Base-by-base conservation (phyloP, 805 yeast species). In the Saccharomycopsis sp. region DNA sequence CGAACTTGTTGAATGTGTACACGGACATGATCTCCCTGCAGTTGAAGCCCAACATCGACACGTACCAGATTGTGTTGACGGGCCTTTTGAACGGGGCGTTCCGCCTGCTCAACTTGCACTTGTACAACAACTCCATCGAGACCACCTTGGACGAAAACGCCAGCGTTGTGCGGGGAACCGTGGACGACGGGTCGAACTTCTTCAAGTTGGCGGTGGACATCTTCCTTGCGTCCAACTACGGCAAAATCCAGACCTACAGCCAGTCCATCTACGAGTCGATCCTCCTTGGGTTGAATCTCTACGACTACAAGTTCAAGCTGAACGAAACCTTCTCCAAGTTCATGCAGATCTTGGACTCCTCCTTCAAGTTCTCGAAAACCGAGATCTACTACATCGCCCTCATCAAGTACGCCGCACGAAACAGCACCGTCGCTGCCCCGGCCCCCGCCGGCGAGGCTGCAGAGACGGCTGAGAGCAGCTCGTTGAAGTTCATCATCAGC, bases 191-290 rank as follows among this genome's bases (percentile, higher is more conserved):
- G 2, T 51, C 46, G 18, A 56, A 58, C 44, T 61, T 56, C 50
- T 61, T 59, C 50, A 58, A 51, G 53, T 46, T 61, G 18, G 63
- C 59, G 5, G 23, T 61, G 3, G 63, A 61, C 24, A 58, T 61
- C 47, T 61, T 59, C 24, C 34, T 61, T 55, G 63, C 63, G 21
- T 53, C 60, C 3, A 61, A 61, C 53, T 53, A 29, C 12, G 21
- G 52, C 12, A 48, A 41, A 9, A 24, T 54, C 14, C 63, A 61
- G 15, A 16, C 20, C 5, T 61, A 53, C 24, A 24, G 29, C 29
- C 60, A 54, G 34, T 18, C 23, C 14, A 37, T 59, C 16, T 61
- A 61, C 34, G 63, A 61, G 20, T 29, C 41, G 16, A 51, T 61
- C 37, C 20, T 61, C 3, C 29, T 53, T 21, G 63, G 63, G 1